These are phyloP conservation scores for Russula lepida DNA, from an alignment of 768 basidiomycete genomes.

Conservation along the genomic window DNA sequence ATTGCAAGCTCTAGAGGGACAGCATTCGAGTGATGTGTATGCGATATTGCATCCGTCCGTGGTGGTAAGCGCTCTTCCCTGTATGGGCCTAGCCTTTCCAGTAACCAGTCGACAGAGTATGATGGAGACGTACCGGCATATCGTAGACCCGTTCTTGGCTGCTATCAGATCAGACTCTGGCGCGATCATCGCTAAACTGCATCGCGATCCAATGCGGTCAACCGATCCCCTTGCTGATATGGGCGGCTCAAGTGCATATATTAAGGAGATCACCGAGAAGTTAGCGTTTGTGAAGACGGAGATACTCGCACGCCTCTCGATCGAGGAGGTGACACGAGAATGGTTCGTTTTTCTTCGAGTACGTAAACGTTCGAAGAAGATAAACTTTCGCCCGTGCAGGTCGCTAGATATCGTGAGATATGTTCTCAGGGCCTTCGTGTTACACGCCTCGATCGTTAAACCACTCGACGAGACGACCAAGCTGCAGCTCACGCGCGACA, in stretches of 20 bases:
- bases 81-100: neutral
- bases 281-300: slow-evolving; percentile 74
- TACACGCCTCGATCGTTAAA: slow-evolving; percentile 89
- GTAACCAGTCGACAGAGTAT: slow-evolving; percentile 36
- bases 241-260: slow-evolving; percentile 72
- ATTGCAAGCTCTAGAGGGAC: slow-evolving; percentile 55
- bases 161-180: slow-evolving; percentile 76
- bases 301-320: slow-evolving; percentile 56
- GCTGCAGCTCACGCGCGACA: slow-evolving; percentile 89
- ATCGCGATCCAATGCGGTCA: slow-evolving; percentile 70
- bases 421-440: slow-evolving; percentile 76
- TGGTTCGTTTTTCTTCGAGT: slow-evolving; percentile 47
- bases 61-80: slow-evolving; percentile 37
- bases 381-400: slow-evolving; percentile 15
- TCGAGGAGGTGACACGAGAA: slow-evolving; percentile 61
- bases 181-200: slow-evolving; percentile 72
- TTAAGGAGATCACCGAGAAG: slow-evolving; percentile 89
- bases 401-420: slow-evolving; percentile 54
- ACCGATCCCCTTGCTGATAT: slow-evolving; percentile 48
- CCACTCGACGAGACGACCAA: slow-evolving; percentile 91
- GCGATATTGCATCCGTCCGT: slow-evolving; percentile 47
- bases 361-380: neutral
- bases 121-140: slow-evolving; percentile 40
- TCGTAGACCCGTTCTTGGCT: slow-evolving; percentile 53
- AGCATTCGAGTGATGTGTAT: slow-evolving; percentile 56